A percentile compares a stretch with the other conserved stretches of the same genome.
These are phyloP conservation scores for Erigeron canadensis DNA, from an alignment of 129 eudicot species.

Conservation along the genomic window DNA sequence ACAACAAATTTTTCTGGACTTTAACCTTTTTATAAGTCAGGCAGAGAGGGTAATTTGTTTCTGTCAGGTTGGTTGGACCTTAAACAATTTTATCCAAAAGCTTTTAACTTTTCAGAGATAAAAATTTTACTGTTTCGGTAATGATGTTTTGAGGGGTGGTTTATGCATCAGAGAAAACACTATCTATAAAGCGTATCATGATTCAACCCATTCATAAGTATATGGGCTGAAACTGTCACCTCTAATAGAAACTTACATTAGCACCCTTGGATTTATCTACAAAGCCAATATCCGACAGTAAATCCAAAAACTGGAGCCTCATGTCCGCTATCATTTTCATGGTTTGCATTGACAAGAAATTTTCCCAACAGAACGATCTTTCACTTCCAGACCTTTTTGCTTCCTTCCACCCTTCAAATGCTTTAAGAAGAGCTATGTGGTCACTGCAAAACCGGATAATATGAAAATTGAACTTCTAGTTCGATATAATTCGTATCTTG, in stretches of 20 bases:
- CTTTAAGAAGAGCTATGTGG: constrained; percentile 93
- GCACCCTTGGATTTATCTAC: constrained; percentile 80
- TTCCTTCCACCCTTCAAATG: constrained; percentile 91
- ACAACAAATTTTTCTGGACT: too few species aligned
- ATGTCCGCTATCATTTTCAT: constrained; percentile 94
- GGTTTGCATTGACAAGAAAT: constrained; percentile 73
- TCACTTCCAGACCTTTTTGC: constrained; percentile 76
- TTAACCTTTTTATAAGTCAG: too few species aligned
- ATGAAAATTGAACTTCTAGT: not conserved
- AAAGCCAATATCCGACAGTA: constrained; percentile 84
- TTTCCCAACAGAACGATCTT: constrained; percentile 86
- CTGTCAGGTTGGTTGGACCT: too few species aligned
- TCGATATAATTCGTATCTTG: not conserved
- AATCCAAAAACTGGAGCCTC: constrained; percentile 79
- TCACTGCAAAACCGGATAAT: constrained; percentile 57
- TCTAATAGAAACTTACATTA: constrained; percentile 45
- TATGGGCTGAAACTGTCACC: not conserved
- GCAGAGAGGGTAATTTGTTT: too few species aligned
- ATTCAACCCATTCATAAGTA: constrained; percentile 2
- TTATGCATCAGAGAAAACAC: too few species aligned
- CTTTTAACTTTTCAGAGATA: too few species aligned
- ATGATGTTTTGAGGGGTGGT: too few species aligned
- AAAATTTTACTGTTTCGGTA: too few species aligned
- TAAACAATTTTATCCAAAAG: too few species aligned
- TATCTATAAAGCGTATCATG: not conserved